Conservation (phyloP, 306 rosid species). For the Neltuma alba region DNA sequence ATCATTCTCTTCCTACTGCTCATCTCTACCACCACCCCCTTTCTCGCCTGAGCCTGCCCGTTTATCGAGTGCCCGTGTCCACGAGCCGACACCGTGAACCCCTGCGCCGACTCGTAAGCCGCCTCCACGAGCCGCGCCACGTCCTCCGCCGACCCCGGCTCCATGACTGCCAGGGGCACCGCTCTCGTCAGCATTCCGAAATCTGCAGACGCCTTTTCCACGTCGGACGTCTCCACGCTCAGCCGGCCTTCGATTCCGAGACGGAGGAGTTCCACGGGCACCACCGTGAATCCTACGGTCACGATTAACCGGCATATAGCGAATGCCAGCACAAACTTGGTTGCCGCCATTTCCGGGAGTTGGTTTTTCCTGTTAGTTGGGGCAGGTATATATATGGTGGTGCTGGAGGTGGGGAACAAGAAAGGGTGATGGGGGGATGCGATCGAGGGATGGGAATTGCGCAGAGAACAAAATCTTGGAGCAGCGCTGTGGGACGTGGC, state of each 20-base stretch:
- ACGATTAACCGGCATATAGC: constrained; percentile 62
- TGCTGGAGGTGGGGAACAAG: neutral
- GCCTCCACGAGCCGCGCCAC: constrained; percentile 50
- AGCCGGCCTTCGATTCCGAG: constrained; percentile 63
- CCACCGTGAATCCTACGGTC: constrained; percentile 65
- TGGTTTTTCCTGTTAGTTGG: too few relatives aligned
- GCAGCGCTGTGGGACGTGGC: constrained; percentile 45
- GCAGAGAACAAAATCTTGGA: constrained; percentile 57
- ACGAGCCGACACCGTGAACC: constrained; percentile 74
- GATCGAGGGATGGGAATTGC: constrained; percentile 25
- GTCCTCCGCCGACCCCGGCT: constrained; percentile 68
- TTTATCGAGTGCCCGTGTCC: constrained; percentile 98
- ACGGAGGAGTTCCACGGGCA: constrained; percentile 58
- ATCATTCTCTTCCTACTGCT: constrained; percentile 29
- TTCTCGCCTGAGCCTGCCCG: constrained; percentile 70
- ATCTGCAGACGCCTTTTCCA: constrained; percentile 65
- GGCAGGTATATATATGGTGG: neutral
- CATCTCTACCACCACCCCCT: constrained; percentile 86
- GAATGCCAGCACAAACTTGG: constrained; percentile 58
- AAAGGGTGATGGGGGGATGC: neutral
- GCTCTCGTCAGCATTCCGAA: constrained; percentile 63
- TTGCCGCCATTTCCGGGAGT: neutral
- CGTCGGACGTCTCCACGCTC: constrained; percentile 51
- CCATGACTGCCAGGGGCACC: constrained; percentile 59
- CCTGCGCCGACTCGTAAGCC: constrained; percentile 43